Evolutionary conservation across 768 basidiomycete species (phyloP), one percentile per base, ranked within the genome.

Genomic region (Cyclocybe cylindracea): DNA sequence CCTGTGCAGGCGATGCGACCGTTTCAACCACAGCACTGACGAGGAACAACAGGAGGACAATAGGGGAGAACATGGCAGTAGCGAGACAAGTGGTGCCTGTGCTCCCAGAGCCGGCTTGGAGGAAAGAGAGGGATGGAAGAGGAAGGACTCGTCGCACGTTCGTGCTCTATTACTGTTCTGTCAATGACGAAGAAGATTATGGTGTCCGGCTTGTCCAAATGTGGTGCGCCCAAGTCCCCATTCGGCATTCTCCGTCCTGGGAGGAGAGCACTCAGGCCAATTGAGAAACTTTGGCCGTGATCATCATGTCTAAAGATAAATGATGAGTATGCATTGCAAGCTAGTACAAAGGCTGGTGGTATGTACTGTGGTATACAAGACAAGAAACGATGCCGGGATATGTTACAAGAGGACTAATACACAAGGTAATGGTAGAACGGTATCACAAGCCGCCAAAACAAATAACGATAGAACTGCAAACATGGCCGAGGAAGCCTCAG

Each of bases 1-100:
- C 61, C 54, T 81, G 80, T 19, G 65, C 45, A 10, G 78, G 79
- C n/a, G 65, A 68, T 2, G 70, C 41, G 44, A 65, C 68, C 46
- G 68, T 59, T 40, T 54, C 45, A 7, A 51, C 13, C 10, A 39
- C 18, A 31, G 65, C 54, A 47, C 46, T 48, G 32, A 61, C 54
- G 18, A 54, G 53, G 33, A 66, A 51, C 36, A 67, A 48, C 33
- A 72, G 56, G 18, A 75, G 50, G 34, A 48, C 29, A 8, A 37
- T 34, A 33, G 54, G 53, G 48, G 49, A 55, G 45, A 58, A 55
- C 66, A 67, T 67, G 55, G 35, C 42, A 48, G 53, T n/a, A 53
- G 52, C 47, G 43, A 60, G 53, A 59, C 58, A 59, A 61, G 56
- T 47, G 40, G 58, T 61, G 58, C 49, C 59, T 61, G 48, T n/a